Evolutionary conservation across 169 alveolate genomes (phyloP), one percentile per base, ranked within the genome.

Genomic region (Plasmodium vinckei): DNA sequence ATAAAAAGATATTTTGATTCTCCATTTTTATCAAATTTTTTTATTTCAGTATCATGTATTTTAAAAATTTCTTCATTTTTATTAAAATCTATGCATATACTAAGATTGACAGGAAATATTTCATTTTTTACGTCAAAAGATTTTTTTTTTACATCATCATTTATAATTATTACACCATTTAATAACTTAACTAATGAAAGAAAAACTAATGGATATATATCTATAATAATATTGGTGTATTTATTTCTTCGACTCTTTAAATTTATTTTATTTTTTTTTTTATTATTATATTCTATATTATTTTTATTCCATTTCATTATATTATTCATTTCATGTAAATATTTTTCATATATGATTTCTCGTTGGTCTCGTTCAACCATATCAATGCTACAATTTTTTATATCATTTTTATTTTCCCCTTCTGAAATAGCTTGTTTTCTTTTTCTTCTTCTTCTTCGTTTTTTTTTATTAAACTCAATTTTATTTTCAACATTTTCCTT

Each of bases 101-200:
- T 23, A 39, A 82, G 27, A 47, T 82, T 54, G 7, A 82, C 53
- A 3, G 90, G 90, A 2, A 82, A 49, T 4, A 42, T 59, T 47
- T 82, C 90, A 65, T 67, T 82, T 61, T 82, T 82, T 7, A 82
- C 90, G 27, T 82, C 90, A 61, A 82, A 82, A 23, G 73, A 33
- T 12, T 67, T 82, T n/a, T 33, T 71, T 25, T 56, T 33, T 13
- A 82, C 90, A 25, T 82, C 72, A n/a, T 67, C 82, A 47, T 67
- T 67, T 53, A 67, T 67, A 25, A 21, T 10, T 54, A 82, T 82
- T 0, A 71, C 39, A 13, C 56, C 90, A 7, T 82, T 65, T 19
- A 82, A 60, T 13, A 82, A 44, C 25, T 67, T 82, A 10, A 61
- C 49, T 42, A 82, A 53, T 10, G 90, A 82, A 4, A 82, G 49